Evolutionary conservation across 2,329 filamentous ascomycete species (phyloP).

Genomic region (Blastomyces silverae): DNA sequence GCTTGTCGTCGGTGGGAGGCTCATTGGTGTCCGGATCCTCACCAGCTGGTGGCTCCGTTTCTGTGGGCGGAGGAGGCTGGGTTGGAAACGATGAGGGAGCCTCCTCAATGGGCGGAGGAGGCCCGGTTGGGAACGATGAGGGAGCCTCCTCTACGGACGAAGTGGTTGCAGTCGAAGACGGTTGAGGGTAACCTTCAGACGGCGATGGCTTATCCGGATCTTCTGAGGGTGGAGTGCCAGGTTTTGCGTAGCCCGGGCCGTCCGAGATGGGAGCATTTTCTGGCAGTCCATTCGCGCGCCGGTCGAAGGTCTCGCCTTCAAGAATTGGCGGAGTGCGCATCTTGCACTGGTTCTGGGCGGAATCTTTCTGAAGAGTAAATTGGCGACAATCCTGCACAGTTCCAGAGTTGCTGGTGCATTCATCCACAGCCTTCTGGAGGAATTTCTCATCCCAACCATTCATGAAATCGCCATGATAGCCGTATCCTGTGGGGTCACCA

Average conservation of each 20-base stretch:
- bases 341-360: not conserved
- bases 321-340: not conserved
- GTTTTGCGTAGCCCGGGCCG: not conserved
- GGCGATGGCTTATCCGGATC: not conserved
- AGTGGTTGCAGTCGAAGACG: not conserved
- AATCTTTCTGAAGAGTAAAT: not conserved
- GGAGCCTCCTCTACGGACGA: not conserved
- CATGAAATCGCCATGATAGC: conserved; percentile 50
- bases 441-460: conserved; percentile 44
- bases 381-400: not conserved
- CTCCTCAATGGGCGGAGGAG: not conserved
- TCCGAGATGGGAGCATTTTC: not conserved
- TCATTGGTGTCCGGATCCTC: not conserved
- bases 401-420: conserved; percentile 21
- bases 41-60: not conserved
- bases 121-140: not conserved
- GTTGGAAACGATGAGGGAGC: not conserved
- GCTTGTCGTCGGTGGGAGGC: not conserved
- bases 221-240: not conserved
- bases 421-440: conserved; percentile 35
- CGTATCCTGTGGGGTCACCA: conserved; percentile 47
- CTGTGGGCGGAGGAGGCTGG: not conserved
- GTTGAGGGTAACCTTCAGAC: too few relatives aligned
- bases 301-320: not conserved
- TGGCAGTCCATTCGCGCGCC: not conserved